Evolutionary conservation across 2,329 filamentous ascomycete species (phyloP).

Genomic region (Pleoardoris graminearum): DNA sequence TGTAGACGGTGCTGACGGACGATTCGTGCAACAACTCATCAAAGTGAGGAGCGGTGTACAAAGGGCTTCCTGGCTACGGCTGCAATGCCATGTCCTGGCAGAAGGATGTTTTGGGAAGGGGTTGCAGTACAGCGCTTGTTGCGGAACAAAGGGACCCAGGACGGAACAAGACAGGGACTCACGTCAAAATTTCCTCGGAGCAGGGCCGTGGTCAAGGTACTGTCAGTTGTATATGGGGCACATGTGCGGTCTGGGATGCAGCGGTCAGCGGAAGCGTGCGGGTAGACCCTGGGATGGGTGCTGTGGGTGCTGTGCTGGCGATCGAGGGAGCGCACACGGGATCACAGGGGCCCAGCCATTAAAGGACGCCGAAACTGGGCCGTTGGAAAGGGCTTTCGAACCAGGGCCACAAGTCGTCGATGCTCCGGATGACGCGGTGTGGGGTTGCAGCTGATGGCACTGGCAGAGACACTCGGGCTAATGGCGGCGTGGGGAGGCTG

Average conservation of each 20-base stretch:
- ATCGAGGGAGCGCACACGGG: constrained; percentile 20
- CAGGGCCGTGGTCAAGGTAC: constrained; percentile 26
- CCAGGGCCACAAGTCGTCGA: constrained; percentile 18
- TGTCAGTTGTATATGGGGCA: constrained; percentile 31
- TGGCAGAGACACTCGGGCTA: not conserved
- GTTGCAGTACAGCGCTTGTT: constrained; percentile 23
- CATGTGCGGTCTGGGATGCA: constrained; percentile 24
- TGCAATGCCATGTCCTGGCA: constrained; percentile 31
- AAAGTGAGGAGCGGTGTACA: constrained; percentile 40
- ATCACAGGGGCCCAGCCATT: constrained; percentile 24
- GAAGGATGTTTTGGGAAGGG: constrained; percentile 39
- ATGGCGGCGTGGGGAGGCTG: constrained; percentile 5
- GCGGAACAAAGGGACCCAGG: constrained; percentile 38
- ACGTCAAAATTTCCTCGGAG: constrained; percentile 28
- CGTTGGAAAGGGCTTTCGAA: constrained; percentile 30
- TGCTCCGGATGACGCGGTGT: constrained; percentile 36
- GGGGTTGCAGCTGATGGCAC: constrained; percentile 13
- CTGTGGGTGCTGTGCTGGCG: constrained; percentile 31
- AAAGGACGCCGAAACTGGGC: constrained; percentile 22
- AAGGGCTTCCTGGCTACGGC: constrained; percentile 39
- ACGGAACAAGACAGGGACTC: constrained; percentile 44
- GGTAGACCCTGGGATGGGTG: constrained; percentile 36
- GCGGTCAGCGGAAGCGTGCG: constrained; percentile 40
- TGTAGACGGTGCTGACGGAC: constrained; percentile 15
- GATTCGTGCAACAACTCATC: constrained; percentile 32